Conservation (phyloP, 202 grass and related monocot genomes). For the Panicum hallii region DNA sequence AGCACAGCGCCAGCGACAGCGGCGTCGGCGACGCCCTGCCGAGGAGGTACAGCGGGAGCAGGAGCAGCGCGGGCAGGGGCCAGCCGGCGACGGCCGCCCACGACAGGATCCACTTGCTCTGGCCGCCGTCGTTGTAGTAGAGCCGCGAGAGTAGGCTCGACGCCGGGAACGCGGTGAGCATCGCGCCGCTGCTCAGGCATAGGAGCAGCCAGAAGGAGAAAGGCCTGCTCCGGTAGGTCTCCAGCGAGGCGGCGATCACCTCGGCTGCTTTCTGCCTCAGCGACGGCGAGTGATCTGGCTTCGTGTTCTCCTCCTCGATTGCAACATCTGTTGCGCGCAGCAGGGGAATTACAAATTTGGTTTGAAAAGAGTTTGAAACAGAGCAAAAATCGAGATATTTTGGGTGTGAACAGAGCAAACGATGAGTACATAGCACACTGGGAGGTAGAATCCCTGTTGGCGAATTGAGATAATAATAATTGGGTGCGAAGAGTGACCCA, state of each 20-base stretch:
- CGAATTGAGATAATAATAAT: not conserved
- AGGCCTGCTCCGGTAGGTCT: conserved; percentile 64
- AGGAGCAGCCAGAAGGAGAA: conserved; percentile 66
- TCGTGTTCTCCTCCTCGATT: not conserved
- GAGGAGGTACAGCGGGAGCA: conserved; percentile 61
- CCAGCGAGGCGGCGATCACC: conserved; percentile 26
- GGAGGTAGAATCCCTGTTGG: not conserved
- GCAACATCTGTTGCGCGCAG: not conserved
- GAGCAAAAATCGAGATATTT: not conserved
- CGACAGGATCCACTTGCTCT: conserved; percentile 96
- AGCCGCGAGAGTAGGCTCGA: conserved; percentile 84
- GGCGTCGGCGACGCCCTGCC: conserved; percentile 59
- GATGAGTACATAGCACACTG: not conserved
- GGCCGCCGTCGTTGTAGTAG: conserved; percentile 75
- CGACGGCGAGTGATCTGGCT: conserved; percentile 2
- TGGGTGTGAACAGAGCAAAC: not conserved
- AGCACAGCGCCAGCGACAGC: conserved; percentile 47
- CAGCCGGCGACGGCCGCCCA: conserved; percentile 90
- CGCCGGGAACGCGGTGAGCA: conserved; percentile 87
- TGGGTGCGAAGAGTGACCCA: not conserved
- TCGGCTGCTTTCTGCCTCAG: conserved; percentile 39
- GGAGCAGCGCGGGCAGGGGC: conserved; percentile 62
- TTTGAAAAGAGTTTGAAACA: not conserved
- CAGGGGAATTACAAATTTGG: not conserved
- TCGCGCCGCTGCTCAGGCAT: conserved; percentile 51